Percentiles rank a stretch among this genome's conserved stretches.
These are phyloP conservation scores for Syncephalastrum contaminatum DNA, from an alignment of 371 early-diverging fungal genomes.

Conservation along the genomic window DNA sequence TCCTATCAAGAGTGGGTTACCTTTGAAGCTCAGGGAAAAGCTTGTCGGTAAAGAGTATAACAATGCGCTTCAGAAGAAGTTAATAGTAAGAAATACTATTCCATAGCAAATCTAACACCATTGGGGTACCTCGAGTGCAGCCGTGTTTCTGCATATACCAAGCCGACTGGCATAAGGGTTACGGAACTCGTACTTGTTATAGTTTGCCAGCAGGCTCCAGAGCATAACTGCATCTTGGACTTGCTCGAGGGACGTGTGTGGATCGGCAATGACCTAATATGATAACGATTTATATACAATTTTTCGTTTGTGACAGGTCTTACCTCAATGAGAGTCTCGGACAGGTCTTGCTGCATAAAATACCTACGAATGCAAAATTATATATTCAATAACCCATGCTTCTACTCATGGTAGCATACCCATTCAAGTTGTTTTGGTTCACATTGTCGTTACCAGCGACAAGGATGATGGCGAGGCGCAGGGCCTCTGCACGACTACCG, in stretches of 20 bases:
- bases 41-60: conserved; percentile 20
- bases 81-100: no score
- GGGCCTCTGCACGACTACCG: conserved; percentile 19
- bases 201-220: conserved; percentile 51
- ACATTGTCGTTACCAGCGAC: conserved; percentile 59
- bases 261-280: conserved; percentile 29
- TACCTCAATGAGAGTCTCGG: conserved; percentile 39
- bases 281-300: neutral
- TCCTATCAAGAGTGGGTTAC: no score
- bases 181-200: conserved; percentile 55
- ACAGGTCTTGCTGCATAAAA: conserved; percentile 53
- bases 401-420: conserved; percentile 12
- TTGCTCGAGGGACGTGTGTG: conserved; percentile 20
- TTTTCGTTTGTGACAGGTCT: no score
- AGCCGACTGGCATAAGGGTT: conserved; percentile 44
- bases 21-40: no score
- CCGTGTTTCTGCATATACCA: conserved; percentile 25
- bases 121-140: conserved; percentile 13
- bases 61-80: conserved; percentile 27
- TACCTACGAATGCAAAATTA: conserved; percentile 19
- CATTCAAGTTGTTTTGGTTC: conserved; percentile 58
- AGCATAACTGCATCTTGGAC: conserved; percentile 39
- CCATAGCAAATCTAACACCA: no score
- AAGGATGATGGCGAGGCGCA: conserved; percentile 45
- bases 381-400: no score